These are phyloP conservation scores for Eimeria falciformis DNA, from an alignment of 169 alveolate species.

Conservation along the genomic window DNA sequence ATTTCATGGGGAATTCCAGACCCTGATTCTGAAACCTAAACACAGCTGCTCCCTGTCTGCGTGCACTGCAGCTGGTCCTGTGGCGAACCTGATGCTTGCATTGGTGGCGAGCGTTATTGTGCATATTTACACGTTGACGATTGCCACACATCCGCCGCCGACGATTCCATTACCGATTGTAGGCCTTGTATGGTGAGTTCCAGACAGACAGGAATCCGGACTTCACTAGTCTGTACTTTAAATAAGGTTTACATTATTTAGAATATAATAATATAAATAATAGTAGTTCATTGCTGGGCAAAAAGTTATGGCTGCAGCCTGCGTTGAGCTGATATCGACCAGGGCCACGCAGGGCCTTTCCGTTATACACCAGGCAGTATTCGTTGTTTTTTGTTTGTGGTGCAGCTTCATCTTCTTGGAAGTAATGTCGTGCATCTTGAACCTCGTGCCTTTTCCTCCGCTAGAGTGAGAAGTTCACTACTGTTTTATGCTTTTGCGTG, in stretches of 20 bases:
- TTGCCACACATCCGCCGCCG: background rate
- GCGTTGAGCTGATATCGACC: too few species aligned
- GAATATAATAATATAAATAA: too few species aligned
- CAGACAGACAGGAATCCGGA: too few species aligned
- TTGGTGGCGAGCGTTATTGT: background rate
- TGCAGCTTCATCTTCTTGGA: constrained; percentile 23
- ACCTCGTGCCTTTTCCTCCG: constrained; percentile 31
- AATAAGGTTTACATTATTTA: too few species aligned
- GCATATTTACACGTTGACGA: background rate
- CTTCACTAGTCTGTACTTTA: too few species aligned
- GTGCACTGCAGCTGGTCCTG: background rate
- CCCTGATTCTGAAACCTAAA: too few species aligned
- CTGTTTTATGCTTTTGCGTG: background rate
- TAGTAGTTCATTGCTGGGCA: too few species aligned
- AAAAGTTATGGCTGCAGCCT: too few species aligned
- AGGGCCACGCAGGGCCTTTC: too few species aligned
- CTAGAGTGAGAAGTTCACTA: background rate
- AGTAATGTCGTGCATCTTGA: background rate
- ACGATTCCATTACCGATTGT: background rate
- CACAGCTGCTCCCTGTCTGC: background rate
- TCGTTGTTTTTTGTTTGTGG: background rate
- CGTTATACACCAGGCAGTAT: background rate
- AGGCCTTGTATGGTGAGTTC: background rate
- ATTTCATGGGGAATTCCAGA: too few species aligned
- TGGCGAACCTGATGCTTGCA: background rate